phyloP scores from a whole-genome alignment of 306 rosid species.

The Cucumis hystrix region DNA sequence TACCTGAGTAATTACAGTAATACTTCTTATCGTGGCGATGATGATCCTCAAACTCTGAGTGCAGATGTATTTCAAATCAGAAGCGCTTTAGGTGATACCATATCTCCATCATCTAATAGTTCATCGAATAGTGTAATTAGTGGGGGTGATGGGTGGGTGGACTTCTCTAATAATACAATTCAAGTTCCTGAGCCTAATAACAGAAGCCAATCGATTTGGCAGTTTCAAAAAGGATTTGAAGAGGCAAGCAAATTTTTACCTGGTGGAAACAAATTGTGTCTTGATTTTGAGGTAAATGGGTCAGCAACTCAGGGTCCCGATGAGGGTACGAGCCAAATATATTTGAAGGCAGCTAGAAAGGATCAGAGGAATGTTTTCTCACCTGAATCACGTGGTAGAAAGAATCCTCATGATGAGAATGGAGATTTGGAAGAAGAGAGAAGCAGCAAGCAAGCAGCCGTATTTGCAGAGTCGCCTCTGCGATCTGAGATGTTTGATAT shows the following conservation, averaged over 20 bases:
- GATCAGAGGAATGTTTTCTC: slow-evolving; percentile 17
- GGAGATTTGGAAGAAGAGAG: slow-evolving; percentile 50
- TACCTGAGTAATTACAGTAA: slow-evolving; percentile 24
- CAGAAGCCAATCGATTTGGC: slow-evolving; percentile 63
- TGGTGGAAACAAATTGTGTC: slow-evolving; percentile 32
- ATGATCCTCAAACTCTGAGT: slow-evolving; percentile 14
- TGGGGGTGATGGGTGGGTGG: slow-evolving; percentile 42
- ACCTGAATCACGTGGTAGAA: slow-evolving; percentile 38
- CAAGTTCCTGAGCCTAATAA: slow-evolving; percentile 32
- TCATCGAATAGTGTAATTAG: slow-evolving; percentile 42
- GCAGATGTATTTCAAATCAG: slow-evolving; percentile 25
- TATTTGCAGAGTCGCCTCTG: slow-evolving; percentile 45
- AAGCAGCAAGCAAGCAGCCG: slow-evolving; percentile 69
- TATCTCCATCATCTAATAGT: slow-evolving; percentile 39
- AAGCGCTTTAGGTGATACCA: slow-evolving; percentile 16
- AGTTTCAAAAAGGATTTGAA: slow-evolving; percentile 75
- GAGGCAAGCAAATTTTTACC: slow-evolving; percentile 86
- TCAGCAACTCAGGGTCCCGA: slow-evolving; percentile 12
- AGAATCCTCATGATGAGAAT: slow-evolving; percentile 34
- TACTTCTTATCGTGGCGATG: slow-evolving; percentile 18
- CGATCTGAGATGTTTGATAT: slow-evolving; percentile 49
- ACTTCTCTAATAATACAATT: slow-evolving; percentile 42
- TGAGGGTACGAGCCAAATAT: slow-evolving; percentile 10
- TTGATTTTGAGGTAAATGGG: slow-evolving; percentile 21
- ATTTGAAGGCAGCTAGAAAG: slow-evolving; percentile 36